Evolutionary conservation across 2,329 filamentous ascomycete genomes (phyloP).

Genomic region (Ophiostoma angusticollis): DNA sequence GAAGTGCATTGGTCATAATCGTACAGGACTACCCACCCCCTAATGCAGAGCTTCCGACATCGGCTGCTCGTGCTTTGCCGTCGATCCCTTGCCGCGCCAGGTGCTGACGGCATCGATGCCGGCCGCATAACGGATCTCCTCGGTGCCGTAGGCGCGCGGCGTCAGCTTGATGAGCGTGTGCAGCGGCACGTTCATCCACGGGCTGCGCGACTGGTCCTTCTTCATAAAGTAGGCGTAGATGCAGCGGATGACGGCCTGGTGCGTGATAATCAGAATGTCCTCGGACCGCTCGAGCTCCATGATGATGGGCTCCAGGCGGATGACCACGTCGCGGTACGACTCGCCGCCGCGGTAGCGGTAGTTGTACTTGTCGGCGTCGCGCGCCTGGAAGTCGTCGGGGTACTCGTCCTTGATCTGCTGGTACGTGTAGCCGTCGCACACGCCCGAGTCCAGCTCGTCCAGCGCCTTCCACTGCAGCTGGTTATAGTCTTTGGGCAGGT

Average conservation of each 20-base stretch:
- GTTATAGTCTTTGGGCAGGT: slow-evolving; percentile 70
- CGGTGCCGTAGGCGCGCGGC: slow-evolving; percentile 83
- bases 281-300: slow-evolving; percentile 96
- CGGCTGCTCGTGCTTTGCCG: slow-evolving; percentile 71
- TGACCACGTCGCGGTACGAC: slow-evolving; percentile 91
- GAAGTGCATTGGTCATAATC: no score
- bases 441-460: slow-evolving; percentile 90
- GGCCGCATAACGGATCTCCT: slow-evolving; percentile 76
- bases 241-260: slow-evolving; percentile 91
- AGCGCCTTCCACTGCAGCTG: slow-evolving; percentile 98
- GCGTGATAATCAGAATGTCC: slow-evolving; percentile 95
- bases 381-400: slow-evolving; percentile 87
- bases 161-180: slow-evolving; percentile 96
- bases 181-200: slow-evolving; percentile 97
- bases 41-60: slow-evolving; percentile 18
- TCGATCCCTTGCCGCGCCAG: slow-evolving; percentile 86
- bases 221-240: slow-evolving; percentile 99
- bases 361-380: slow-evolving; percentile 98
- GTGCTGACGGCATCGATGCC: slow-evolving; percentile 94
- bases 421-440: slow-evolving; percentile 94
- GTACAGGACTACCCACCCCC: not conserved
- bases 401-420: slow-evolving; percentile 84
- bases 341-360: slow-evolving; percentile 96
- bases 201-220: slow-evolving; percentile 78
- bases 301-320: slow-evolving; percentile 95